Evolutionary conservation across 352 stramenopile species (phyloP).

Genomic region (Pythium monospermum): DNA sequence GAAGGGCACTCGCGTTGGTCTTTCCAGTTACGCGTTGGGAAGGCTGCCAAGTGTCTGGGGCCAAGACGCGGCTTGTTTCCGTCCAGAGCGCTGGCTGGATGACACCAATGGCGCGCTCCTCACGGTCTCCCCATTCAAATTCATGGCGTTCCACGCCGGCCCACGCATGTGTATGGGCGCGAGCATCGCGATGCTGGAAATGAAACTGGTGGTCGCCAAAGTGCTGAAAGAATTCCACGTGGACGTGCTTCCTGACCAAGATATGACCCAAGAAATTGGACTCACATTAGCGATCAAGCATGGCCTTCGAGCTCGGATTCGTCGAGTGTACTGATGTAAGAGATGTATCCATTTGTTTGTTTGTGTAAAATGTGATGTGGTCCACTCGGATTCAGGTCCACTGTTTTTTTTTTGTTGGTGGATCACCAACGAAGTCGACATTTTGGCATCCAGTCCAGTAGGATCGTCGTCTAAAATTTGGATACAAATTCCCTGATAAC

Average conservation of each 20-base stretch:
- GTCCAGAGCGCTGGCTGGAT: conserved; percentile 57
- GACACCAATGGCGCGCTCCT: conserved; percentile 27
- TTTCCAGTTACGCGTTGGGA: conserved; percentile 51
- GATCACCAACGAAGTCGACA: conserved; percentile 21
- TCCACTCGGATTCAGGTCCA: not conserved
- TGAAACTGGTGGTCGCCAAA: conserved; percentile 50
- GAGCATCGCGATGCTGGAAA: conserved; percentile 63
- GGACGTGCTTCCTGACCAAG: conserved; percentile 25
- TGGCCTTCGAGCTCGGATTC: conserved; percentile 13
- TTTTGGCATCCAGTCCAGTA: too few species aligned
- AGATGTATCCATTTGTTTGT: not conserved
- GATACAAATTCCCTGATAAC: conserved; percentile 8
- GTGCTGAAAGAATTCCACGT: conserved; percentile 50
- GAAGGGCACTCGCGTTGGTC: conserved; percentile 36
- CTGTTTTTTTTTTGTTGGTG: conserved; percentile 5
- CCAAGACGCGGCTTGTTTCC: conserved; percentile 38
- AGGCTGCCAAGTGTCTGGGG: conserved; percentile 53
- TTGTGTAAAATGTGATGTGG: conserved; percentile 1
- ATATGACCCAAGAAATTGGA: conserved; percentile 38
- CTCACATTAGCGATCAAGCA: conserved; percentile 50
- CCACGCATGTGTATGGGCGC: conserved; percentile 62
- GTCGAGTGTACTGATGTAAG: not conserved
- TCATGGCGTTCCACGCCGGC: conserved; percentile 63
- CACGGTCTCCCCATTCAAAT: conserved; percentile 47
- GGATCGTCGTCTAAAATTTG: not conserved